These are phyloP conservation scores for Babesia bovis DNA, from an alignment of 169 alveolate species.

Conservation along the genomic window DNA sequence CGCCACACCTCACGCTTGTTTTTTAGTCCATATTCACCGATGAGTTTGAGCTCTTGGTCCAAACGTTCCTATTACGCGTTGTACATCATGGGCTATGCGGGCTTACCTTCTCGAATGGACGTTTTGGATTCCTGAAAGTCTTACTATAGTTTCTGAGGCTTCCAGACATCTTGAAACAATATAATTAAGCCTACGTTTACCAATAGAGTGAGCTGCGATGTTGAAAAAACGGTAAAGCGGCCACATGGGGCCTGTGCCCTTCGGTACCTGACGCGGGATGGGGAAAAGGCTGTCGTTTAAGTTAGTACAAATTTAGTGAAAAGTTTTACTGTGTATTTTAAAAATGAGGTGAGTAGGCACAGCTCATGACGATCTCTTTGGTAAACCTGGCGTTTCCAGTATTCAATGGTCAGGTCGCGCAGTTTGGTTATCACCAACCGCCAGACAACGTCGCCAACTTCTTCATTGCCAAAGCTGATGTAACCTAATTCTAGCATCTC, in stretches of 20 bases:
- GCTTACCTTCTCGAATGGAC: slow-evolving; percentile 93
- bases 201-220: slow-evolving; percentile 1
- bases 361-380: not conserved
- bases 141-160: slow-evolving; percentile 84
- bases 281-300: not conserved
- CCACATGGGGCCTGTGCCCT: slow-evolving; percentile 37
- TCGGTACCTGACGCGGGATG: slow-evolving; percentile 10
- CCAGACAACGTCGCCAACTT: slow-evolving; percentile 60
- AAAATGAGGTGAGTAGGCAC: slow-evolving; percentile 14
- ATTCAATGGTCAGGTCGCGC: slow-evolving; percentile 39
- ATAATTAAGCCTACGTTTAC: slow-evolving; percentile 4
- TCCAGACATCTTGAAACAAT: slow-evolving; percentile 74
- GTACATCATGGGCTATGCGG: not conserved
- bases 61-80: slow-evolving; percentile 85
- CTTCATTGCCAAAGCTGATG: slow-evolving; percentile 29
- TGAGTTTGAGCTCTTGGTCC: slow-evolving; percentile 92
- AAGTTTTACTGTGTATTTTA: slow-evolving; percentile 26
- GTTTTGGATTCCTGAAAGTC: slow-evolving; percentile 92
- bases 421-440: slow-evolving; percentile 50
- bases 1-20: slow-evolving; percentile 99
- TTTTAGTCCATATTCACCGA: slow-evolving; percentile 99
- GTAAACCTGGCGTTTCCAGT: slow-evolving; percentile 61
- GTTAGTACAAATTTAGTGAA: slow-evolving; percentile 10
- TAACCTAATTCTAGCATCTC: slow-evolving; percentile 26
- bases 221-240: not conserved